Base-by-base conservation (phyloP, 306 rosid genomes). In the Gillenia trifoliata region DNA sequence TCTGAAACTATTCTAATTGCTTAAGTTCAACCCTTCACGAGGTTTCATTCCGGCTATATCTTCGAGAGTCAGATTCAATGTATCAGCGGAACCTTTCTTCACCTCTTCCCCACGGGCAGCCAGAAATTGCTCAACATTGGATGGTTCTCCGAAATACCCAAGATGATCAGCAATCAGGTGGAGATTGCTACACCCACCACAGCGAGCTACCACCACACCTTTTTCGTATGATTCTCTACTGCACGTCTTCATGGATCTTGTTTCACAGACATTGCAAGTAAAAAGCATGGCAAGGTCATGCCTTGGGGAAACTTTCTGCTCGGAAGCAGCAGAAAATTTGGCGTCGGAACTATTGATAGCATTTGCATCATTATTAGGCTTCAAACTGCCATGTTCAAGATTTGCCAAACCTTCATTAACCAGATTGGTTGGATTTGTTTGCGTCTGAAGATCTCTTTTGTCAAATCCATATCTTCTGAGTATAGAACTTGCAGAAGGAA, bases 241-340 rank as follows among this genome's bases (percentile, higher is more conserved):
- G 64, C 72, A 86, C 0, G 89, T 90, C 90, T 94, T 94, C 19
- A 90, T 30, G 20, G 96, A 90, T 84, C 99, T 89, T 11, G 96
- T 92, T 81, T 94, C 95, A 38, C 98, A 94, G 80, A 92, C 96
- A 73, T 81, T 89, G 89, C 99, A 94, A 73, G 98, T 94, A 82
- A 90, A 94, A 34, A 94, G 72, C 95, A 92, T 86, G 34, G 93
- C 97, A 69, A 94, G 93, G 73, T 94, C 96, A 83, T 92, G 99
- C 85, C 99, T 86, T n/a, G 96, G 61, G 12, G 98, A 92, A 41
- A 83, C 31, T 74, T 85, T 94, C 76, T 92, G 82, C 81, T 63
- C 85, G 75, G 89, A 86, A 20, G 22, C 83, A 8, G 84, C 90
- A 52, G 87, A 77, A 79, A 80, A 76, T 43, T 83, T 74, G 33